Percentiles rank a stretch among this genome's conserved stretches.
phyloP scores from a whole-genome alignment of 495 filamentous ascomycete species.

The Clavariopsis aquatica region DNA sequence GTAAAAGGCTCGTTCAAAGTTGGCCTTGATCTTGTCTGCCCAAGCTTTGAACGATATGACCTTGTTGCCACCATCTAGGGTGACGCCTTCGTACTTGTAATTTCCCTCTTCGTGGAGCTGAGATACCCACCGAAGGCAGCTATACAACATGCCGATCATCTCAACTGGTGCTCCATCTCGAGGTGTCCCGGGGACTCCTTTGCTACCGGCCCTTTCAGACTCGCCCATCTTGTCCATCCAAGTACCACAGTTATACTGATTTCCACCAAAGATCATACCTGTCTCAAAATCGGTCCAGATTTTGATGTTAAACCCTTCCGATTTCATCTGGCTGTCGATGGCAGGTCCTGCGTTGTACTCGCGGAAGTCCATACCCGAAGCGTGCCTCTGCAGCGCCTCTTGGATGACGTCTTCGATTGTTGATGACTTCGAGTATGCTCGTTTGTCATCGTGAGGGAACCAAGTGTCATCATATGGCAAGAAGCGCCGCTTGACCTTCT shows the following conservation, averaged over 20 bases:
- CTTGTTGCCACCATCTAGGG: conserved; percentile 55
- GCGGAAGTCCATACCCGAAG: conserved; percentile 80
- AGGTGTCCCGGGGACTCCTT: conserved; percentile 93
- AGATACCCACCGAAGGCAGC: conserved; percentile 77
- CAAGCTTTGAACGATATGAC: conserved; percentile 75
- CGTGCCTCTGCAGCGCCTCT: conserved; percentile 89
- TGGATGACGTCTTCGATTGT: conserved; percentile 87
- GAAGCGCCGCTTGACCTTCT: conserved; percentile 81
- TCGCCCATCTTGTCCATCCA: conserved; percentile 99
- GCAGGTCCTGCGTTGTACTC: conserved; percentile 90
- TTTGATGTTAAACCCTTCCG: conserved; percentile 87
- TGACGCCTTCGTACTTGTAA: conserved; percentile 73
- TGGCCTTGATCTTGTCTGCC: conserved; percentile 76
- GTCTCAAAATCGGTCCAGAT: conserved; percentile 90
- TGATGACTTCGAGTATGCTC: conserved; percentile 81
- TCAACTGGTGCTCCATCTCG: conserved; percentile 94
- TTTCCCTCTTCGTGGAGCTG: conserved; percentile 63
- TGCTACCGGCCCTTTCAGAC: conserved; percentile 82
- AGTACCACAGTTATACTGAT: conserved; percentile 91
- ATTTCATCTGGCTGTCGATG: conserved; percentile 90
- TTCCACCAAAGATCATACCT: conserved; percentile 91
- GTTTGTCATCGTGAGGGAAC: conserved; percentile 75
- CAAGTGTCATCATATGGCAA: conserved; percentile 92
- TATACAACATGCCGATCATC: conserved; percentile 90
- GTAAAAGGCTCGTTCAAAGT: conserved; percentile 90